These are phyloP conservation scores for Aureobasidium sp. DNA, from an alignment of 2,329 filamentous ascomycete species.

Conservation along the genomic window DNA sequence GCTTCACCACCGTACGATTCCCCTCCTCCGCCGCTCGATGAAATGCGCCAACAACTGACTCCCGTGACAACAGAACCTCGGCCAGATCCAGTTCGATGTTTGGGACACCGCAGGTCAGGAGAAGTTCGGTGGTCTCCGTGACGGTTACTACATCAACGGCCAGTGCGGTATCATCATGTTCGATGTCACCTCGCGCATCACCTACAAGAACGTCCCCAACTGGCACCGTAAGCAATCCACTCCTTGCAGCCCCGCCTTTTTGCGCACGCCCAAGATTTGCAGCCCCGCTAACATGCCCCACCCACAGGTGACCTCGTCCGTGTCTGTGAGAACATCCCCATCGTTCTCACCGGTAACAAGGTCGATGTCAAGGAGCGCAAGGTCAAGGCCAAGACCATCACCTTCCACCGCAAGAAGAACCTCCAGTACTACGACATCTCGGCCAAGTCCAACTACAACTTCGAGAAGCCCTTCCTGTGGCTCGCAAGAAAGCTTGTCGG, in stretches of 20 bases:
- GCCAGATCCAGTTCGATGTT: conserved; percentile 95
- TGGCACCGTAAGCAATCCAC: conserved; percentile 85
- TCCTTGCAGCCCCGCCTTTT: background rate
- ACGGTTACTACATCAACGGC: conserved; percentile 99
- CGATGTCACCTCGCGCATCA: conserved; percentile 97
- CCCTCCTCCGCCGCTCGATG: conserved; percentile 1
- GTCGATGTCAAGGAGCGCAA: conserved; percentile 99
- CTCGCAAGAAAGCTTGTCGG: conserved; percentile 96
- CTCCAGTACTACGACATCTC: conserved; percentile 99
- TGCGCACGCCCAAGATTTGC: background rate
- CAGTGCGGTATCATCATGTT: conserved; percentile 99
- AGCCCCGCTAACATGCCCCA: background rate
- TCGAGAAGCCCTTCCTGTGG: conserved; percentile 99
- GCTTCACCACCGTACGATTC: conserved; percentile 79
- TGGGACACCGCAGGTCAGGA: conserved; percentile 99
- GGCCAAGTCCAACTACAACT: conserved; percentile 99
- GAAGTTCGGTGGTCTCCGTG: conserved; percentile 98
- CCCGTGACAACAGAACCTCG: conserved; percentile 59
- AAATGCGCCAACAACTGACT: conserved; percentile 17
- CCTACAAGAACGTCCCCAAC: conserved; percentile 99
- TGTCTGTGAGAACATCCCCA: conserved; percentile 98
- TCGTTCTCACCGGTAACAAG: conserved; percentile 98
- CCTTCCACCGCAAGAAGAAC: conserved; percentile 99
- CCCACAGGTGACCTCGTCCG: conserved; percentile 83
- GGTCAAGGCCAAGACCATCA: conserved; percentile 99